phyloP scores from a whole-genome alignment of 176 grass and related monocot species.

The Carex scoparia region DNA sequence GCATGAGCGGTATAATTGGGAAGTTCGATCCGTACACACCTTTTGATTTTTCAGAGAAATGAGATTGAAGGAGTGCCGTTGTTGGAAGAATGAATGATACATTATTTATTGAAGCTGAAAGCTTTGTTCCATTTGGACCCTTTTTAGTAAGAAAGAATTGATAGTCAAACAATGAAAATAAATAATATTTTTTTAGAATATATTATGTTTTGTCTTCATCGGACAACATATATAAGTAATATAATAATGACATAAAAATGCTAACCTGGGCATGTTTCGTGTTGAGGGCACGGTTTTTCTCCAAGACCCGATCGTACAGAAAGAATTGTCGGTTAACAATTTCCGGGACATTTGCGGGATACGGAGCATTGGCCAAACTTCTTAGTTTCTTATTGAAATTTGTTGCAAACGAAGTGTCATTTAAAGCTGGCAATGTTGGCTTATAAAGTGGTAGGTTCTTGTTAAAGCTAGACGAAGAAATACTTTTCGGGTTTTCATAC shows the following conservation, averaged over 20 bases:
- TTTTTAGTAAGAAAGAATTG: background rate
- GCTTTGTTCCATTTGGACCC: conserved; percentile 57
- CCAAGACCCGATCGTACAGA: conserved; percentile 72
- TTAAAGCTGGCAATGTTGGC: conserved; percentile 43
- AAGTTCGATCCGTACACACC: conserved; percentile 55
- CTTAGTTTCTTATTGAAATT: conserved; percentile 57
- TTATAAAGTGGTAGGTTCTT: conserved; percentile 29
- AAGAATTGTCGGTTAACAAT: conserved; percentile 38
- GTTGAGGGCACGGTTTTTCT: conserved; percentile 44
- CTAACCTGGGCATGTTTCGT: conserved; percentile 52
- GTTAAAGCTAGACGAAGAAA: background rate
- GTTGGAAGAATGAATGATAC: conserved; percentile 54
- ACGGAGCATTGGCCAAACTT: conserved; percentile 48
- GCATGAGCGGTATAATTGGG: conserved; percentile 24
- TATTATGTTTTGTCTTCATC: background rate
- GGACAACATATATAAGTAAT: background rate
- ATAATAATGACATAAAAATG: background rate
- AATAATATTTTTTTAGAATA: background rate
- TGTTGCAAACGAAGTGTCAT: conserved; percentile 48
- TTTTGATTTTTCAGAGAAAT: conserved; percentile 49
- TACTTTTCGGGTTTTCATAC: conserved; percentile 28
- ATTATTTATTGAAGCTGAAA: conserved; percentile 65
- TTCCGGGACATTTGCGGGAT: conserved; percentile 49
- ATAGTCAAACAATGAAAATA: background rate
- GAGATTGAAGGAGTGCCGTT: conserved; percentile 63